Base-by-base conservation (phyloP, 2,329 filamentous ascomycete genomes). In the Bisporella sp. region DNA sequence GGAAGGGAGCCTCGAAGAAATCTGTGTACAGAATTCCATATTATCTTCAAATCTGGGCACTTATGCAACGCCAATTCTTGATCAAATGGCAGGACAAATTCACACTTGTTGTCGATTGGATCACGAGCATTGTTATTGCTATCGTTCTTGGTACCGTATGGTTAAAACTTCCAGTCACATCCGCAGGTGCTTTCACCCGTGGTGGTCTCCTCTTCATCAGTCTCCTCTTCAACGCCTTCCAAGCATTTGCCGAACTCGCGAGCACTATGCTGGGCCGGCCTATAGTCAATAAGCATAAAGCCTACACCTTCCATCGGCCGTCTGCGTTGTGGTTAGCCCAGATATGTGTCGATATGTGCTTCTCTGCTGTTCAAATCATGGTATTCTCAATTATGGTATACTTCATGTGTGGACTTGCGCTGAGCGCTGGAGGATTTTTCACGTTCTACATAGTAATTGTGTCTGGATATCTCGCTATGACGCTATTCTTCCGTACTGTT, bases 61-160 rank as follows among this genome's bases (percentile, higher is more conserved):
- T 93, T 54, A 87, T 91, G 77, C 85, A 89, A 66, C 81, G 89
- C 5, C 89, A 95, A 65, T 93, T 90, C 65, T 74, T 85, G 47
- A 82, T 95, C 60, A 93, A 93, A 71, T 84, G 89, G 72, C 88
- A 95, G 66, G 89, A 95, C 65, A 85, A 84, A 51, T 85, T 91
- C 62, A 82, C 83, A n/a, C 74, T 95, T 5, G 71, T 75, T 11
- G 79, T 93, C 31, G 84, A 84, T 1, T 93, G 87, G 87, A 67
- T 77, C 40, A 83, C 80, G 0, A 78, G 76, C 6, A 82, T 91
- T 58, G 72, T 88, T 58, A 83, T 92, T 57, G 88, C 85, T 11
- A 83, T 95, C 52, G 79, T 95, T 29, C 73, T 89, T 43, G 89
- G 89, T 58, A 90, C 87, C 0, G 81, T 93, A 4, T 95, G 85